Base-by-base conservation (phyloP, 2,329 filamentous ascomycete genomes). In the Colletotrichum sp. region DNA sequence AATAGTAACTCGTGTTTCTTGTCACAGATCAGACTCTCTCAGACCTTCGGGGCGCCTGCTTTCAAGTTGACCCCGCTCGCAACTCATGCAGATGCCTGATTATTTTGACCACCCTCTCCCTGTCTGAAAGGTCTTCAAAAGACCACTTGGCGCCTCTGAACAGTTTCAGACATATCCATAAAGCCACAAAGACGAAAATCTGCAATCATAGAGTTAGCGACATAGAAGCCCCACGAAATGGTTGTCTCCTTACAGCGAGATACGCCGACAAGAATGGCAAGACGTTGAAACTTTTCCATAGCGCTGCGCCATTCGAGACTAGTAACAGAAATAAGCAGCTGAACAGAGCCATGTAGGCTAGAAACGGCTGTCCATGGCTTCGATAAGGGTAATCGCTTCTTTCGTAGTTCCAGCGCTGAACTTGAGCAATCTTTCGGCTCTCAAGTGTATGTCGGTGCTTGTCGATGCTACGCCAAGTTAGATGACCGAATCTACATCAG, bases 361-460 rank as follows among this genome's bases (percentile, higher is more conserved):
- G 79, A 6, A 85, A 64, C 0, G 85, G 85, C 74, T 87, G 86
- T 2, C 80, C 81, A 39, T 85, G 83, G 62, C 84, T 83, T 15
- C 83, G 82, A 72, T 84, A 87, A 0, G 85, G 85, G 60, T 86
- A 86, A 65, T 84, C 81, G 68, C 82, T 75, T 26, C 78, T 24
- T 77, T 72, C 39, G 34, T 68, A 57, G 28, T 78, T 73, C 78
- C 81, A 82, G 8, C 82, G 81, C 30, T 79, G 77, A 3, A 83
- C 80, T 52, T 81, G 80, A 2, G 79, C 75, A 15, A 82, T 75
- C 32, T 77, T 79, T 12, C 76, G 75, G 16, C 72, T 69, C 22
- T 80, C 71, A 13, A 83, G 79, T 22, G 76, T 77, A 32, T 28
- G 60, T 5, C 77, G 73, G 60, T 84, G 81, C 13, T 67, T 78